phyloP scores from a whole-genome alignment of 352 stramenopile species.

The Phytophthora boehmeriae region DNA sequence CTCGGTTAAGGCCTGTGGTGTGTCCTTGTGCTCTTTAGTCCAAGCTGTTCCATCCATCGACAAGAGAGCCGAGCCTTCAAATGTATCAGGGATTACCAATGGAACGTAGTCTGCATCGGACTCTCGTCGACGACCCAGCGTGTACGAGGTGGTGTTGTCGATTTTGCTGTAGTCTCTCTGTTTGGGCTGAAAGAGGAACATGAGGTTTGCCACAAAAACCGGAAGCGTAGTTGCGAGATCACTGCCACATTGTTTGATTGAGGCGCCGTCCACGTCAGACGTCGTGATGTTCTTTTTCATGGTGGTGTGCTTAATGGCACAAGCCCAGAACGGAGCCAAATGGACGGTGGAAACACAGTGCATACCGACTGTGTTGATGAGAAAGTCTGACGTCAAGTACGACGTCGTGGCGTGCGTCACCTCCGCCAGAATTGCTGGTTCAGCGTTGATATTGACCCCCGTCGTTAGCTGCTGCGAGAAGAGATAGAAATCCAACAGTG shows the following conservation, averaged over 20 bases:
- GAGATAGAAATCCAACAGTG: conserved; percentile 29
- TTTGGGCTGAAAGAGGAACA: conserved; percentile 49
- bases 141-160: conserved; percentile 47
- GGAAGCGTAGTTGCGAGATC: conserved; percentile 28
- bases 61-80: conserved; percentile 32
- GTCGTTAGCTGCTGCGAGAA: conserved; percentile 39
- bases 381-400: conserved; percentile 40
- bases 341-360: conserved; percentile 35
- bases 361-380: conserved; percentile 44
- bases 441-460: conserved; percentile 44
- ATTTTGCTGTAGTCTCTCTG: conserved; percentile 45
- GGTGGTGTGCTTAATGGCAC: conserved; percentile 42
- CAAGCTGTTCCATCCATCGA: conserved; percentile 39
- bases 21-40: conserved; percentile 26
- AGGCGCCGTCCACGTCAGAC: conserved; percentile 22
- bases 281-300: conserved; percentile 42
- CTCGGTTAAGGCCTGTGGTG: not conserved
- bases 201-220: conserved; percentile 42
- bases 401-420: conserved; percentile 35
- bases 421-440: conserved; percentile 45
- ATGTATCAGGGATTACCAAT: conserved; percentile 30
- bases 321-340: conserved; percentile 52
- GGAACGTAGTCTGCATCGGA: conserved; percentile 26
- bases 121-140: conserved; percentile 29
- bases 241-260: conserved; percentile 29